Conservation (phyloP, 257 asterid genomes). For the Eucommia ulmoides region DNA sequence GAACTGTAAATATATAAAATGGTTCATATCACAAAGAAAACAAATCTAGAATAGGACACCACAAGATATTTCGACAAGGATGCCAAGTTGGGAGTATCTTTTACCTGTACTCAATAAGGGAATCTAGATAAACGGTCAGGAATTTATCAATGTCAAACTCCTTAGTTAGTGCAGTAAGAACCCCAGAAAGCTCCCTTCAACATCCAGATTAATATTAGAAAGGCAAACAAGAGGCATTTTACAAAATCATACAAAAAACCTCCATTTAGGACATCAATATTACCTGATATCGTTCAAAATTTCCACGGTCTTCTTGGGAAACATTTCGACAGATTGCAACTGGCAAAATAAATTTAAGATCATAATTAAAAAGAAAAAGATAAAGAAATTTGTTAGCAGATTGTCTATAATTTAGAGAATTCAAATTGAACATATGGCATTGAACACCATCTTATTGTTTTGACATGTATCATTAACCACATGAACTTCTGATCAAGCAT, state of each 20-base stretch:
- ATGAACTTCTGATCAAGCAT: no score
- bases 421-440: no score
- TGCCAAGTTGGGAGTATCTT: no score
- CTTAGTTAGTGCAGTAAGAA: conserved; percentile 46
- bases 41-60: no score
- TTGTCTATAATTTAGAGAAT: no score
- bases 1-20: conserved; percentile 34
- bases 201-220: conserved; percentile 7
- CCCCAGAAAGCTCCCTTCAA: conserved; percentile 54
- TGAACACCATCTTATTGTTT: no score
- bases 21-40: conserved; percentile 10
- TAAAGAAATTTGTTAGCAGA: no score
- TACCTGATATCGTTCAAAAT: conserved; percentile 52
- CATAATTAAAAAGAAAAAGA: no score
- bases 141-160: conserved; percentile 75
- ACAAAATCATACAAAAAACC: no score
- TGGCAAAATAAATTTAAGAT: conserved; percentile 17
- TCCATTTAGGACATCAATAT: not conserved
- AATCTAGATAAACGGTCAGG: conserved; percentile 51
- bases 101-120: conserved; percentile 75
- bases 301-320: conserved; percentile 67
- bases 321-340: conserved; percentile 62
- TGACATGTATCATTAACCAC: no score
- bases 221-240: no score
- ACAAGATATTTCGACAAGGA: not conserved